These are phyloP conservation scores for Hymenoscyphus infarciens DNA, from an alignment of 2,329 filamentous ascomycete species.

Conservation along the genomic window DNA sequence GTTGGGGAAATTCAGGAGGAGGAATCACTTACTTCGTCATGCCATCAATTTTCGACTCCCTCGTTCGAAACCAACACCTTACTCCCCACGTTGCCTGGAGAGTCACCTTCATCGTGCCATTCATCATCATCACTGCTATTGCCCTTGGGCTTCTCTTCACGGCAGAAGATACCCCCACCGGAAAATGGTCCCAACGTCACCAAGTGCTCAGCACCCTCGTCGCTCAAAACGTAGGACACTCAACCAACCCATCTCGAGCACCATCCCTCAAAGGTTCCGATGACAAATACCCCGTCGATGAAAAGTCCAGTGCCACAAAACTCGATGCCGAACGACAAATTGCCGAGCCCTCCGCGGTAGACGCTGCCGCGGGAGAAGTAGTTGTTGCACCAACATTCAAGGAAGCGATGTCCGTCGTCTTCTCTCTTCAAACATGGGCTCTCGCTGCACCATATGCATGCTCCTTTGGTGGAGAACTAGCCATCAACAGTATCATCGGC, in stretches of 20 bases:
- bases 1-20: conserved; percentile 80
- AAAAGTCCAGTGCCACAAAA: conserved; percentile 17
- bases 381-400: conserved; percentile 52
- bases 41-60: conserved; percentile 79
- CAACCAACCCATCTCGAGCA: neutral
- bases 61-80: conserved; percentile 57
- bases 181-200: conserved; percentile 71
- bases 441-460: conserved; percentile 54
- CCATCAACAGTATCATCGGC: conserved; percentile 55
- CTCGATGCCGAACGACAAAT: conserved; percentile 43
- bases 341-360: conserved; percentile 46
- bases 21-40: conserved; percentile 90
- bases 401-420: conserved; percentile 42
- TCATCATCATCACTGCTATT: conserved; percentile 65
- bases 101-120: conserved; percentile 76
- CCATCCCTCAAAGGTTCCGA: conserved; percentile 5
- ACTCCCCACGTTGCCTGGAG: conserved; percentile 70
- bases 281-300: conserved; percentile 4
- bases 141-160: conserved; percentile 65
- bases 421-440: conserved; percentile 52
- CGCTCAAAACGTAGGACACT: conserved; percentile 38
- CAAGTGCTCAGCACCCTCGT: conserved; percentile 43
- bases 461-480: conserved; percentile 58
- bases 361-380: conserved; percentile 50
- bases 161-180: conserved; percentile 76